These are phyloP conservation scores for Zygosaccharomyces sapae DNA, from an alignment of 1,139 yeast genomes.

Conservation along the genomic window DNA sequence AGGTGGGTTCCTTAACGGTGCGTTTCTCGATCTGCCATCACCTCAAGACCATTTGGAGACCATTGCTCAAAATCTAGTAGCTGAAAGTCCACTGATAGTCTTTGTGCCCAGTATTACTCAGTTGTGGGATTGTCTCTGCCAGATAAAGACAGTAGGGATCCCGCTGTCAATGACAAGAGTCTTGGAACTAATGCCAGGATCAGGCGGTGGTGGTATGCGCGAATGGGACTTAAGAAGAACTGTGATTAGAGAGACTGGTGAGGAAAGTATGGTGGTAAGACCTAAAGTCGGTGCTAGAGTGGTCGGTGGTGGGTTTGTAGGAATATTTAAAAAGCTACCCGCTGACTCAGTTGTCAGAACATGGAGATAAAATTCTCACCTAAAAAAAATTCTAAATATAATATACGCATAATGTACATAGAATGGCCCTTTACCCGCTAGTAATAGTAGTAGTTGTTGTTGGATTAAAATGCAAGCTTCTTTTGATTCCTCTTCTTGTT, in stretches of 20 bases:
- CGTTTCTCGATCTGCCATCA: conserved; percentile 45
- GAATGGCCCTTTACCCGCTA: conserved; percentile 3
- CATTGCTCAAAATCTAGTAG: conserved; percentile 36
- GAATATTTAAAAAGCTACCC: conserved; percentile 21
- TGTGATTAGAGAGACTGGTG: conserved; percentile 39
- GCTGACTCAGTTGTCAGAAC: conserved; percentile 11
- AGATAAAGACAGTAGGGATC: conserved; percentile 30
- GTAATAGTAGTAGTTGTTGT: conserved; percentile 4
- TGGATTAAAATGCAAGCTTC: conserved; percentile 34
- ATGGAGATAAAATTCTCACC: conserved; percentile 9
- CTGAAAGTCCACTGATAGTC: conserved; percentile 39
- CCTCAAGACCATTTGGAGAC: conserved; percentile 36
- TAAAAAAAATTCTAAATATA: conserved; percentile 9
- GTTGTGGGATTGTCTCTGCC: conserved; percentile 38
- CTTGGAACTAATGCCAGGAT: conserved; percentile 43
- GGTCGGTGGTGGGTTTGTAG: conserved; percentile 47
- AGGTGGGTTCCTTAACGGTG: conserved; percentile 40
- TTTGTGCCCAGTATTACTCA: conserved; percentile 48
- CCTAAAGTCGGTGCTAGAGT: conserved; percentile 46
- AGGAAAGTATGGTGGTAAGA: conserved; percentile 42
- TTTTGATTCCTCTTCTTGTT: conserved; percentile 52
- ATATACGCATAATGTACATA: conserved; percentile 5
- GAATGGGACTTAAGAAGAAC: conserved; percentile 43
- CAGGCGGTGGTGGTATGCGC: conserved; percentile 43
- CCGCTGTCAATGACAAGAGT: conserved; percentile 38